phyloP scores from a whole-genome alignment of 345 rosid genomes.

The Syzygium grande region DNA sequence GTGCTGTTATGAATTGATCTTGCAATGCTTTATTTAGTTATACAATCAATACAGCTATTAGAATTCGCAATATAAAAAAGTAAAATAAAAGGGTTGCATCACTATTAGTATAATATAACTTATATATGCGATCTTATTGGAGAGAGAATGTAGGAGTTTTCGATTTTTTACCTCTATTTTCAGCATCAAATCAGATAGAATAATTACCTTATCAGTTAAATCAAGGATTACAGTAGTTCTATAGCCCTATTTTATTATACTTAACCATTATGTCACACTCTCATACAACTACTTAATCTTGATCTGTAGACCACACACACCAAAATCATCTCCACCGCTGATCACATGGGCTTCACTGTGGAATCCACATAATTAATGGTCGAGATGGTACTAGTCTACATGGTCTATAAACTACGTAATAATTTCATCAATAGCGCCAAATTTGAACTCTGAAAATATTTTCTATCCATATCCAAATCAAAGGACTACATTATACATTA shows the following conservation, averaged over 20 bases:
- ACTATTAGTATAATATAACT: background rate
- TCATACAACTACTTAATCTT: background rate
- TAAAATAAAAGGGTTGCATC: background rate
- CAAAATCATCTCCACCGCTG: background rate
- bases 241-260: background rate
- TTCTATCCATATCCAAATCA: background rate
- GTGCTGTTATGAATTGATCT: background rate
- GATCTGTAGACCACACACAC: accelerated
- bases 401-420: background rate
- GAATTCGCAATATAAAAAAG: background rate
- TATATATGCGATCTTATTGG: background rate
- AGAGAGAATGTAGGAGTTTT: background rate
- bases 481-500: accelerated
- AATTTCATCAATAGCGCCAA: accelerated
- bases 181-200: background rate
- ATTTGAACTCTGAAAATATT: background rate
- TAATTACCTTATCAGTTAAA: background rate
- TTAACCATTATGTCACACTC: background rate
- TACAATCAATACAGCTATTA: background rate
- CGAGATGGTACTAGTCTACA: too few relatives aligned
- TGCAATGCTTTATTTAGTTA: background rate
- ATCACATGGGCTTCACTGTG: background rate
- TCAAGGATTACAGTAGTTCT: background rate
- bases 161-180: background rate
- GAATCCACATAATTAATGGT: background rate